A percentile compares a stretch with the other conserved stretches of the same genome.
These are phyloP conservation scores for Termitomyces sp. DNA, from an alignment of 768 basidiomycete genomes.

Conservation along the genomic window DNA sequence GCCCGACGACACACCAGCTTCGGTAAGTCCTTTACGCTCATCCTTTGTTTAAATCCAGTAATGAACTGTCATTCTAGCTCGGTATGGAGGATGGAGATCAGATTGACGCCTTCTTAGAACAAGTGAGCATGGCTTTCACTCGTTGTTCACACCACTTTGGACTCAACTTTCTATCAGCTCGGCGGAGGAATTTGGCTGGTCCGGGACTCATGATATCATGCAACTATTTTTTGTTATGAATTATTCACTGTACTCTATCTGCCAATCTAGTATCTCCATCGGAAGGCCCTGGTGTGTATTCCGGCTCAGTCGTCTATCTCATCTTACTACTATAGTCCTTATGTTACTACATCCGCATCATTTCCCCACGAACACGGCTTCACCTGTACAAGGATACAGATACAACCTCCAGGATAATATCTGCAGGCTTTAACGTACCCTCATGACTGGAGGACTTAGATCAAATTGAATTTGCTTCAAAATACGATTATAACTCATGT, in stretches of 20 bases:
- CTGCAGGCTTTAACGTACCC: not conserved
- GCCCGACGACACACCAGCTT: conserved; percentile 50
- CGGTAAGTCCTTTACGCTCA: conserved; percentile 33
- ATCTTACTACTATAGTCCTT: not conserved
- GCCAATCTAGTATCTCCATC: conserved; percentile 10
- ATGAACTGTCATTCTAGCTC: conserved; percentile 10
- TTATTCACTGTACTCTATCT: conserved; percentile 13
- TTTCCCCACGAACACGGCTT: not conserved
- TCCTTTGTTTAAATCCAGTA: not conserved
- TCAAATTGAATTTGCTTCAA: not conserved
- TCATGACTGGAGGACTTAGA: not conserved
- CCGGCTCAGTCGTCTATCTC: not conserved
- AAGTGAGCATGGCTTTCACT: conserved; percentile 14
- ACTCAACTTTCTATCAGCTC: conserved; percentile 7
- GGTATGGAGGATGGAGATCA: conserved; percentile 24
- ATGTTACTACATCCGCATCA: not conserved
- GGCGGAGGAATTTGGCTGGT: conserved; percentile 15
- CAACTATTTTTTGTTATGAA: not conserved
- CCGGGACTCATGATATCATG: conserved; percentile 10
- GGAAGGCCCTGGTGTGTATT: conserved; percentile 4
- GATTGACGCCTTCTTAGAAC: conserved; percentile 21
- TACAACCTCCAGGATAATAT: not conserved
- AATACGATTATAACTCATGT: not conserved
- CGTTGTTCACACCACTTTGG: not conserved
- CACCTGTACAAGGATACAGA: not conserved